phyloP scores from a whole-genome alignment of 345 rosid genomes.

The Diplotaxis tenuifolia region DNA sequence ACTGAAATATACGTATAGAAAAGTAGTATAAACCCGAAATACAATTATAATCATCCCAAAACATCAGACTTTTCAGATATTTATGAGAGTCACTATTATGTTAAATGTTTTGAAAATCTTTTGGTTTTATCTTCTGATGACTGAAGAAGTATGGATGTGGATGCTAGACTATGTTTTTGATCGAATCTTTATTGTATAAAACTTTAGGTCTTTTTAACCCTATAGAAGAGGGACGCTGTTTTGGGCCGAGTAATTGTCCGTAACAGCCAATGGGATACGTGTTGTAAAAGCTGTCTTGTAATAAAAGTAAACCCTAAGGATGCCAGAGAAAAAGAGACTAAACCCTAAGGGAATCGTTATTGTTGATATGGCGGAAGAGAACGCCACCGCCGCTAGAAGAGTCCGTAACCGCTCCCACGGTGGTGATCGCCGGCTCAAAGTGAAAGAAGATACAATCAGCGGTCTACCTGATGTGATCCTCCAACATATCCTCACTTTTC shows the following conservation, averaged over 20 bases:
- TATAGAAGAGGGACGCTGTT: neutral
- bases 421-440: too few relatives aligned
- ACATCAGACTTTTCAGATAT: too few relatives aligned
- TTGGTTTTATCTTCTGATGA: too few relatives aligned
- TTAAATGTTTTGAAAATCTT: too few relatives aligned
- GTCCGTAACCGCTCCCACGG: neutral
- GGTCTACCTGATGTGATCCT: slow-evolving; percentile 4
- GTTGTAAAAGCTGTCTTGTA: neutral
- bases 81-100: too few relatives aligned
- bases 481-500: slow-evolving; percentile 9
- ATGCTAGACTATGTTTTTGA: too few relatives aligned
- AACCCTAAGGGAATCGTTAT: neutral
- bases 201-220: too few relatives aligned
- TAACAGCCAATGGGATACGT: neutral
- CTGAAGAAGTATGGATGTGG: too few relatives aligned
- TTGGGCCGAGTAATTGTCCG: neutral
- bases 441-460: neutral
- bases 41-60: too few relatives aligned
- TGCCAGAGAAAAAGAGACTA: neutral
- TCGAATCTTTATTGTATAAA: too few relatives aligned
- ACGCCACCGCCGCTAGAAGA: neutral
- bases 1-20: too few relatives aligned
- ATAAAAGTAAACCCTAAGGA: neutral
- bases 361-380: neutral
- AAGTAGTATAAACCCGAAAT: too few relatives aligned